Evolutionary conservation across 331 rosid species (phyloP).

Genomic region (Acacia pycnantha): DNA sequence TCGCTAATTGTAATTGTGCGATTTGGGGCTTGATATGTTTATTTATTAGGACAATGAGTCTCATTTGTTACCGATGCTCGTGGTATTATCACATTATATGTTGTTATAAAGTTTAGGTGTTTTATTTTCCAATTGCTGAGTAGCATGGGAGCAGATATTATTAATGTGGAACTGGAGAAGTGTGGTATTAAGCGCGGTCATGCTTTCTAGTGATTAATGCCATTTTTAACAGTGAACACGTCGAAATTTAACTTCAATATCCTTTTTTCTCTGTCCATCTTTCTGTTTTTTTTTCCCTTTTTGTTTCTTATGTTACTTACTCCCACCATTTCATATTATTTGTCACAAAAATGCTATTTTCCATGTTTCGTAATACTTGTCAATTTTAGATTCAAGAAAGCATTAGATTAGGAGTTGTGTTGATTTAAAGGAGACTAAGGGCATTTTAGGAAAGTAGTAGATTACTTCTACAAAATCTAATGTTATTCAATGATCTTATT

Average conservation of each 20-base stretch:
- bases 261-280: neutral
- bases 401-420: neutral
- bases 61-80: neutral
- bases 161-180: neutral
- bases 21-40: neutral
- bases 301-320: neutral
- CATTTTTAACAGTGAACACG: neutral
- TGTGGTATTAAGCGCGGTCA: neutral
- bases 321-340: neutral
- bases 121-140: neutral
- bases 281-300: neutral
- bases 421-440: neutral
- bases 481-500: neutral
- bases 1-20: neutral
- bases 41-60: neutral
- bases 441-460: neutral
- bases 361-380: neutral
- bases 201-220: neutral
- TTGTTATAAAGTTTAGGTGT: neutral
- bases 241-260: neutral
- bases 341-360: neutral
- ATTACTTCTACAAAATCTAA: neutral
- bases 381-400: neutral
- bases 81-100: neutral
- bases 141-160: neutral